Evolutionary conservation across 2,329 filamentous ascomycete species (phyloP), one percentile per base, ranked within the genome.

Genomic region (Aspergillus japonicus): DNA sequence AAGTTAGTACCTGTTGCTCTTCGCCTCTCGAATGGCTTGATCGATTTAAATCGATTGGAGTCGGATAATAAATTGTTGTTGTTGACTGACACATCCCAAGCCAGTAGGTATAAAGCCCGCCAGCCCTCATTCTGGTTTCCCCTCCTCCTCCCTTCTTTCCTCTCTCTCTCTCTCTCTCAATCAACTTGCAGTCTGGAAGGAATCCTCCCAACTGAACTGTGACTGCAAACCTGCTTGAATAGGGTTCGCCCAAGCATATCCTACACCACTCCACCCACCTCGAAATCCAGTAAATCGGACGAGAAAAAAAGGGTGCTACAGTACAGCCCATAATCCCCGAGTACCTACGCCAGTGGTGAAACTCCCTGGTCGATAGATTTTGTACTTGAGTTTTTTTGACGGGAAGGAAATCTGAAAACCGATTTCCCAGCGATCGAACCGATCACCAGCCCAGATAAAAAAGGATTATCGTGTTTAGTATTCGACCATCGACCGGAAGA

Each of bases 361-460:
- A 64, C 50, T 64, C 64, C 66, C 65, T 64, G 64, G 66, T 62
- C 48, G 59, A 60, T 60, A 57, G 61, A 47, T 24, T 47, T 16
- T 63, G 61, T 60, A 64, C 51, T 51, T 56, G 23, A 44, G 21
- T 52, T 42, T 51, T 21, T 31, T 55, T 10, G 24, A 24, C 35
- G 39, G n/a, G 16, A 16, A 19, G 39, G 16, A 44, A 44, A 35
- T 35, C 31, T 47, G 51, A 59, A 52, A 29, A 39, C 48, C 44
- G 51, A 55, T 35, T 57, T 23, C 44, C 44, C 8, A 8, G 21
- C 51, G 39, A 44, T 44, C 39, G 16, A 44, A 44, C 39, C 4
- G 33, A n/a, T 16, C 7, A 16, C 16, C 39, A 16, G 12, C n/a
- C 16, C 16, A 19, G 3, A 19, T 0, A 23, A 3, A 7, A 44